These are phyloP conservation scores for Aspergillus fijiensis DNA, from an alignment of 2,329 filamentous ascomycete genomes.

Conservation along the genomic window DNA sequence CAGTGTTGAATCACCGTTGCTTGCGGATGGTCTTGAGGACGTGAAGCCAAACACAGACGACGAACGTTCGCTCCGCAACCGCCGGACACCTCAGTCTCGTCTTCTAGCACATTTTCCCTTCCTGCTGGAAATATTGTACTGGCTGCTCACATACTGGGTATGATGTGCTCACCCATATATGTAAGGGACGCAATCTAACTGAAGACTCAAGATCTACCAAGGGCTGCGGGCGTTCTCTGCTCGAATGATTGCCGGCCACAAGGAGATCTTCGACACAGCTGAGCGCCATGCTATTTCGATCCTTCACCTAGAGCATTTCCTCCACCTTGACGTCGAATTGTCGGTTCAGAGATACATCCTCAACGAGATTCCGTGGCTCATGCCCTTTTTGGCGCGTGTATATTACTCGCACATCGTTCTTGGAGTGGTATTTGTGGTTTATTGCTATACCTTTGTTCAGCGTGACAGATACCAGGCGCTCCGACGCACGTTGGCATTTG, in stretches of 20 bases:
- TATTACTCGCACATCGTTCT: slow-evolving; percentile 51
- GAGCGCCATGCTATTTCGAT: slow-evolving; percentile 44
- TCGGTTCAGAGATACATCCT: slow-evolving; percentile 44
- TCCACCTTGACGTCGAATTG: slow-evolving; percentile 45
- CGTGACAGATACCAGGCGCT: slow-evolving; percentile 42
- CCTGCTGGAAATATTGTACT: slow-evolving; percentile 36
- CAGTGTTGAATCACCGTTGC: slow-evolving; percentile 16
- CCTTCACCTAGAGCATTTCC: slow-evolving; percentile 38
- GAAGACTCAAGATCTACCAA: slow-evolving; percentile 40
- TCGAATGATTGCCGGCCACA: slow-evolving; percentile 40
- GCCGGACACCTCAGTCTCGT: slow-evolving; percentile 21
- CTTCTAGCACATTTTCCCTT: slow-evolving; percentile 31
- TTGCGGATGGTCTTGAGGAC: slow-evolving; percentile 8
- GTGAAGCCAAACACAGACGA: slow-evolving; percentile 1
- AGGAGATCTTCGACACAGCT: slow-evolving; percentile 40
- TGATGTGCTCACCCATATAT: background rate
- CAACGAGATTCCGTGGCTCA: slow-evolving; percentile 36
- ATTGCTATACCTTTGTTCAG: slow-evolving; percentile 49
- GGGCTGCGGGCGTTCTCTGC: slow-evolving; percentile 47
- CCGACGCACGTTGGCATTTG: slow-evolving; percentile 50
- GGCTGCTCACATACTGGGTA: slow-evolving; percentile 36
- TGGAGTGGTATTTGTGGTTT: slow-evolving; percentile 49
- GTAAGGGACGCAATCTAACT: background rate
- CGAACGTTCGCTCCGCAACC: slow-evolving; percentile 2
- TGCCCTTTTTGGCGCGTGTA: slow-evolving; percentile 43